phyloP scores from a whole-genome alignment of 73 alveolate genomes.

The Tetrahymena malaccensis region DNA sequence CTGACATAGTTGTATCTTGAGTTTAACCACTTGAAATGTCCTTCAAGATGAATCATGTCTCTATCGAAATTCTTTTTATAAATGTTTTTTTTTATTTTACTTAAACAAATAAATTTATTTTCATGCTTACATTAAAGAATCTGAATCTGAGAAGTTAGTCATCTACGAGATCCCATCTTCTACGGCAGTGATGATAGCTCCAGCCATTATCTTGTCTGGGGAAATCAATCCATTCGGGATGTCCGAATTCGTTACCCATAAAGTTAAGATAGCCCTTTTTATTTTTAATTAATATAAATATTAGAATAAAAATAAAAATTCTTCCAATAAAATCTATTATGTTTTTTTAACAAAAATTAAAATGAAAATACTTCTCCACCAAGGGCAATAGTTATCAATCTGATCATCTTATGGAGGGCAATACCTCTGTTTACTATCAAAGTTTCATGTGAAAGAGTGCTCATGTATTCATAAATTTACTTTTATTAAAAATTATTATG shows the following conservation, averaged over 20 bases:
- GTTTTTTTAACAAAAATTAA: neutral
- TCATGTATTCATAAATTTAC: slow-evolving; percentile 83
- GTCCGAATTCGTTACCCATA: slow-evolving; percentile 99
- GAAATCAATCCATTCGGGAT: slow-evolving; percentile 99
- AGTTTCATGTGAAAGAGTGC: slow-evolving; percentile 51
- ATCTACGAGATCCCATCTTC: slow-evolving; percentile 96
- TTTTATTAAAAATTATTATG: neutral
- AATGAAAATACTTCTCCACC: slow-evolving; percentile 96
- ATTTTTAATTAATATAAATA: neutral
- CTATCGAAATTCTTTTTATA: slow-evolving; percentile 5
- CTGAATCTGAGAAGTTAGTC: slow-evolving; percentile 37
- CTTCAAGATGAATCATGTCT: slow-evolving; percentile 33
- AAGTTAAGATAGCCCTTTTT: slow-evolving; percentile 68
- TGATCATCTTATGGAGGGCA: slow-evolving; percentile 91
- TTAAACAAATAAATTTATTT: neutral
- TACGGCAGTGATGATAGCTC: slow-evolving; percentile 86
- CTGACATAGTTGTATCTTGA: slow-evolving; percentile 73
- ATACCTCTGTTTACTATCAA: slow-evolving; percentile 88
- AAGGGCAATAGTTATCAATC: slow-evolving; percentile 84
- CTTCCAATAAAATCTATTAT: neutral
- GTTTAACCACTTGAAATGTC: slow-evolving; percentile 54
- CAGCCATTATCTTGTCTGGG: slow-evolving; percentile 97
- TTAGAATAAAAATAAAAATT: too few species aligned
- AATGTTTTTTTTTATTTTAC: neutral
- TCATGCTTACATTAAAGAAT: neutral